Conservation (phyloP, 768 basidiomycete species). For the Lentinus tigrinus region DNA sequence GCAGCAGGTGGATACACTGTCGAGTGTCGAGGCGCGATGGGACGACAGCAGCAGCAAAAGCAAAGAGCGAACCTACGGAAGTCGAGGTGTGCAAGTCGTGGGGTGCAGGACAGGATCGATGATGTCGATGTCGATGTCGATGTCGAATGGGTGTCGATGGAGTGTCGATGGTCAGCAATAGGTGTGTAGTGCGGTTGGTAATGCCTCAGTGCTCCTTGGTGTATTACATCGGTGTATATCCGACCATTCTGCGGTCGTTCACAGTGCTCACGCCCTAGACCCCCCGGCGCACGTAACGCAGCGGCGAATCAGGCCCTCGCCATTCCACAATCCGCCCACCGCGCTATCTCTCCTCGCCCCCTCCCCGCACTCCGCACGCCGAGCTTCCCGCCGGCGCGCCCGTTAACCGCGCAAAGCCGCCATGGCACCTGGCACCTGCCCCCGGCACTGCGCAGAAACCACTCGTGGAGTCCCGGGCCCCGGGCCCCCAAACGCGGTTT, state of each 20-base stretch:
- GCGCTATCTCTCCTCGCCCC: neutral
- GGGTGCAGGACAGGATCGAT: too few relatives aligned
- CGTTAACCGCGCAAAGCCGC: neutral
- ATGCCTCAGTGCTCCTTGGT: neutral
- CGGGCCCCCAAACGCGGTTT: constrained; percentile 8
- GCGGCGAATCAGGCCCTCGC: constrained; percentile 3
- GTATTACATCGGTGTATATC: constrained; percentile 17
- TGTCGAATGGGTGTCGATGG: too few relatives aligned
- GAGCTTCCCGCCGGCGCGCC: neutral
- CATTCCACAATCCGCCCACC: constrained; percentile 2
- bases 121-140: too few relatives aligned
- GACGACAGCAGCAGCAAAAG: neutral
- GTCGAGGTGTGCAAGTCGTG: too few relatives aligned
- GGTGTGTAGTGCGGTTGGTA: neutral
- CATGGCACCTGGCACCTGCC: neutral
- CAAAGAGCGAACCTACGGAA: neutral
- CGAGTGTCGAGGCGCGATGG: neutral
- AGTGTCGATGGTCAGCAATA: too few relatives aligned
- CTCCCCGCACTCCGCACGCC: neutral
- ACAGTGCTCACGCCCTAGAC: neutral
- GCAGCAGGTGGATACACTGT: neutral
- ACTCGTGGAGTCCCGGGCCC: neutral
- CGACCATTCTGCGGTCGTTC: constrained; percentile 18
- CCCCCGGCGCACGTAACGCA: too few relatives aligned
- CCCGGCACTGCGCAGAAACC: neutral